A percentile compares a stretch with the other conserved stretches of the same genome.
Conservation (phyloP, 331 rosid species). For the Malus hybrid region DNA sequence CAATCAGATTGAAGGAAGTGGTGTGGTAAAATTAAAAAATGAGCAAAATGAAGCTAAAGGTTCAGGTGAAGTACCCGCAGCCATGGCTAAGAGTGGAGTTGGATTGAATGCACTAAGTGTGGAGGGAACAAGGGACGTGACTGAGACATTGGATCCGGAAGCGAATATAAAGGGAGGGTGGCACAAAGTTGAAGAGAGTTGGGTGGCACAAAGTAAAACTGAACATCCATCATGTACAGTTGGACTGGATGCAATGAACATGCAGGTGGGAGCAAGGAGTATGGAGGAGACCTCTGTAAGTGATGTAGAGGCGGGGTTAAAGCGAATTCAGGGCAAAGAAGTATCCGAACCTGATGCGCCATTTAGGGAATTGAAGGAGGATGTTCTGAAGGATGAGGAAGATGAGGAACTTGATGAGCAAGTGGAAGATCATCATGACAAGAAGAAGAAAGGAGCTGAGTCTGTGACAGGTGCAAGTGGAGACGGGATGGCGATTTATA, state of each 20-base stretch:
- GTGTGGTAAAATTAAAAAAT: not conserved
- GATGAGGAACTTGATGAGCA: no score
- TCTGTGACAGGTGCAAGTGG: no score
- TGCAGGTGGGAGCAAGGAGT: not conserved
- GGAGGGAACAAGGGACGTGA: not conserved
- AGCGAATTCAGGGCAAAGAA: not conserved
- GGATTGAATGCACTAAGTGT: not conserved
- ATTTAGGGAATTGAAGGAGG: not conserved
- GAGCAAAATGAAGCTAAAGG: not conserved
- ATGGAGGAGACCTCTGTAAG: not conserved
- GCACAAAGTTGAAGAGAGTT: not conserved
- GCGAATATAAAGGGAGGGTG: not conserved
- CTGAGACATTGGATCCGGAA: not conserved
- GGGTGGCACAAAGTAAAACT: not conserved
- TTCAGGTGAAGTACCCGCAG: not conserved
- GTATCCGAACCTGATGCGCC: not conserved
- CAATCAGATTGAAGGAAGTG: not conserved
- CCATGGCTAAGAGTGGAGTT: not conserved
- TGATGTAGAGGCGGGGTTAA: not conserved
- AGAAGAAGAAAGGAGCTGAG: no score
- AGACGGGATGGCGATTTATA: no score
- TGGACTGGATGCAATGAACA: not conserved
- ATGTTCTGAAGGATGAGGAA: not conserved
- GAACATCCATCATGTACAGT: slow-evolving; percentile 1
- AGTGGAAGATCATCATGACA: no score